phyloP scores from a whole-genome alignment of 441 rosid species.

The Erodium chrysanthum region DNA sequence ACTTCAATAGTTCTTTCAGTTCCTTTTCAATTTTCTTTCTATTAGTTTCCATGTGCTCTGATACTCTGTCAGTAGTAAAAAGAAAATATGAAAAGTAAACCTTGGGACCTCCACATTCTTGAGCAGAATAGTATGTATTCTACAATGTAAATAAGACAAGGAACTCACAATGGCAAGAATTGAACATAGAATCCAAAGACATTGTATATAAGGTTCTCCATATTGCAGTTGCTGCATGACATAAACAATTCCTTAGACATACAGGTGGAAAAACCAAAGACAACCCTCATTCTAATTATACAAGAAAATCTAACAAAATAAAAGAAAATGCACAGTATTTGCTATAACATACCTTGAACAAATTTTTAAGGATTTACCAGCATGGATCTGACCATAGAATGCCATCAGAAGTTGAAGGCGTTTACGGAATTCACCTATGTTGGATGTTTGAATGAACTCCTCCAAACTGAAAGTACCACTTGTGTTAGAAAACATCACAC shows the following conservation, averaged over 20 bases:
- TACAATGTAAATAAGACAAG: constrained; percentile 7
- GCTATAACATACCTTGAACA: constrained; percentile 52
- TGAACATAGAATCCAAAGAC: constrained; percentile 78
- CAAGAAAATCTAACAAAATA: not conserved
- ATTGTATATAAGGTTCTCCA: constrained; percentile 64
- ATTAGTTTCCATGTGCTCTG: constrained; percentile 47
- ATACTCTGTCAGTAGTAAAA: constrained; percentile 40
- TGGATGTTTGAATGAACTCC: constrained; percentile 76
- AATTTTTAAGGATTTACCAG: constrained; percentile 45
- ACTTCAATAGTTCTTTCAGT: constrained; percentile 56
- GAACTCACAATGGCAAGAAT: constrained; percentile 70
- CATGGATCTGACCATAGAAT: constrained; percentile 64
- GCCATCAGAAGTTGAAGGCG: constrained; percentile 85
- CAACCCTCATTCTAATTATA: not conserved
- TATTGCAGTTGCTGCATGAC: constrained; percentile 48
- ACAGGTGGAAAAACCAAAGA: constrained; percentile 7
- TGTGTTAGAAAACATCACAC: constrained; percentile 12
- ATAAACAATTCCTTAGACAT: constrained; percentile 8
- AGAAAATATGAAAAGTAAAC: constrained; percentile 12
- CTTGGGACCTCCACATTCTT: constrained; percentile 14
- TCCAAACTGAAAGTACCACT: constrained; percentile 53
- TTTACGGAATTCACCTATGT: constrained; percentile 75
- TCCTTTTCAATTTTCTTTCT: constrained; percentile 51
- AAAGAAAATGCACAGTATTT: not conserved
- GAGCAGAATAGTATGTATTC: constrained; percentile 10